A percentile compares a stretch with the other conserved stretches of the same genome.
phyloP scores from a whole-genome alignment of 345 rosid genomes.

The Lepidium sativum region DNA sequence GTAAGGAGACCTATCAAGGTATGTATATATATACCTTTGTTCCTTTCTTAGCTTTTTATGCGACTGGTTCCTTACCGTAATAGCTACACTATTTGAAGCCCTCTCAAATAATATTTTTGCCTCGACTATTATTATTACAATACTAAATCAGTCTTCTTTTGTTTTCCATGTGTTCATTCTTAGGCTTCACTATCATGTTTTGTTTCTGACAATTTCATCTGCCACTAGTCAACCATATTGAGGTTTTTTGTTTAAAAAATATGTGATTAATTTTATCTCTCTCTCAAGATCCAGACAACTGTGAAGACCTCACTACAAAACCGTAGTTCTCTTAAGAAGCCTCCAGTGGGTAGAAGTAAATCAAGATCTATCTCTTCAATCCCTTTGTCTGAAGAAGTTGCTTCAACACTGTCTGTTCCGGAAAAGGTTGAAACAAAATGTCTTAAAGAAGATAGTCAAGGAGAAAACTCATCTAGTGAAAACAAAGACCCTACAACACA shows the following conservation, averaged over 20 bases:
- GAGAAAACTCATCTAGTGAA: slow-evolving; percentile 25
- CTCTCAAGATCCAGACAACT: slow-evolving; percentile 15
- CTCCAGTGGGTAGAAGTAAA: slow-evolving; percentile 23
- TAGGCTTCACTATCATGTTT: background rate
- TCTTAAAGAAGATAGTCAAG: slow-evolving; percentile 31
- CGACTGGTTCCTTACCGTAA: background rate
- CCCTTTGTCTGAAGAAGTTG: slow-evolving; percentile 31
- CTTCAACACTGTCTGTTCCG: slow-evolving; percentile 13
- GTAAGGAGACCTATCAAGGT: slow-evolving; percentile 46
- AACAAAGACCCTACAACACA: slow-evolving; percentile 18
- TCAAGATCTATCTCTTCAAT: slow-evolving; percentile 20
- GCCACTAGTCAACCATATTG: background rate
- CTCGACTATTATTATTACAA: background rate
- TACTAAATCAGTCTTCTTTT: background rate
- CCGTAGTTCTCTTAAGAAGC: slow-evolving; percentile 27
- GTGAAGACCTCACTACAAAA: slow-evolving; percentile 21
- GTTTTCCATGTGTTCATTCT: background rate
- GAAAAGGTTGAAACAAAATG: slow-evolving; percentile 27
- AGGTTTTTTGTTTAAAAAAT: background rate
- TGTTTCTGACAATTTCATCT: background rate
- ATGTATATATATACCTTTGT: slow-evolving; percentile 17
- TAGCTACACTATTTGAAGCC: background rate
- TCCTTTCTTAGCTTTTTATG: background rate
- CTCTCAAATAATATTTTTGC: background rate
- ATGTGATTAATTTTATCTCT: slow-evolving; percentile 9